A percentile compares a stretch with the other conserved stretches of the same genome.
These are phyloP conservation scores for Tanozyma kutaoensis DNA, from an alignment of 805 yeast species.

Conservation along the genomic window DNA sequence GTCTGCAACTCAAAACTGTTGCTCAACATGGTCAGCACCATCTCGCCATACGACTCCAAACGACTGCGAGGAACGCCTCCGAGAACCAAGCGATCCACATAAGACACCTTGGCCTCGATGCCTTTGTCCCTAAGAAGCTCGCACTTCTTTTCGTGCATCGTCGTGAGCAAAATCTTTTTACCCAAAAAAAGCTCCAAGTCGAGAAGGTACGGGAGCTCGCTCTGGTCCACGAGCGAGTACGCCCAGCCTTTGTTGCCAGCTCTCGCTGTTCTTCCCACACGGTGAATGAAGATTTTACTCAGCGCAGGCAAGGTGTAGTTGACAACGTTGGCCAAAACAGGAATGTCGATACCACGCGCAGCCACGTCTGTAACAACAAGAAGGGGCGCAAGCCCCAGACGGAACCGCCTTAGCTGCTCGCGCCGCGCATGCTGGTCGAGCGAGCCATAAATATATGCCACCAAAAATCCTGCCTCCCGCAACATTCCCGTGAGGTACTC, in stretches of 20 bases:
- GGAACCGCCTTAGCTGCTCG: conserved; percentile 72
- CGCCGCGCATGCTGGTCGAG: conserved; percentile 92
- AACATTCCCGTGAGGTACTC: conserved; percentile 71
- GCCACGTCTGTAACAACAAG: conserved; percentile 96
- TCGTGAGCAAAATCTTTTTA: conserved; percentile 57
- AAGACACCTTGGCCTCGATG: conserved; percentile 49
- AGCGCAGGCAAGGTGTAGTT: conserved; percentile 85
- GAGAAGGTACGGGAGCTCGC: conserved; percentile 78
- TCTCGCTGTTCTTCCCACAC: conserved; percentile 99
- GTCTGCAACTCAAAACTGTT: conserved; percentile 57
- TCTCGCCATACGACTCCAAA: conserved; percentile 62
- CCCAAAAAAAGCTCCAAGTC: conserved; percentile 89
- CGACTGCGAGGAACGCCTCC: conserved; percentile 71
- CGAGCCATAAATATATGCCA: conserved; percentile 86
- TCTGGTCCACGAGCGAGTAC: conserved; percentile 71
- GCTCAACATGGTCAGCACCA: conserved; percentile 45
- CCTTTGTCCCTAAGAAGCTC: conserved; percentile 34
- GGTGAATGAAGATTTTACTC: conserved; percentile 87
- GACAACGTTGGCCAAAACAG: conserved; percentile 87
- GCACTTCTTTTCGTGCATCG: conserved; percentile 53
- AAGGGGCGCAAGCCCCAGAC: conserved; percentile 73
- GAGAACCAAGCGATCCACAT: conserved; percentile 63
- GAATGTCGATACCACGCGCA: conserved; percentile 98
- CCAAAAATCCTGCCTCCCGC: conserved; percentile 70
- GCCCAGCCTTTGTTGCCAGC: conserved; percentile 99